Percentiles rank a stretch among this genome's conserved stretches.
phyloP scores from a whole-genome alignment of 2,329 filamentous ascomycete genomes.

The Alternaria dauci region DNA sequence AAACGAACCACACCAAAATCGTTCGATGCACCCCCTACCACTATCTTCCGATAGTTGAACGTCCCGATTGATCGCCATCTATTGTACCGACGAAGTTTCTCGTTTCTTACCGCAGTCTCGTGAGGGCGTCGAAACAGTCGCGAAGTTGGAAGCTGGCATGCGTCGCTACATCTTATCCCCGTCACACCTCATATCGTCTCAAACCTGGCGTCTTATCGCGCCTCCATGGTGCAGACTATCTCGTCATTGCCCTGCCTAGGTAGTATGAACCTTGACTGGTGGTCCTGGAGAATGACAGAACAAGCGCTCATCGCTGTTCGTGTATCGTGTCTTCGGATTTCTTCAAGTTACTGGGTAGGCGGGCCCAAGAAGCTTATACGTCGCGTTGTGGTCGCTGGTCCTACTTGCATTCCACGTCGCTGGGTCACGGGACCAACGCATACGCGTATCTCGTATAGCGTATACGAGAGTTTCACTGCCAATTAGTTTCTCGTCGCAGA shows the following conservation, averaged over 20 bases:
- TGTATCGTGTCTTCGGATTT: background rate
- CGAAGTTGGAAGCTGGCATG: background rate
- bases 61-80: background rate
- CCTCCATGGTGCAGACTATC: background rate
- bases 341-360: background rate
- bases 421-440: background rate
- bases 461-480: background rate
- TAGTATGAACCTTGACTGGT: background rate
- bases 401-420: background rate
- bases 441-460: conserved; percentile 4
- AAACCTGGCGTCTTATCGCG: background rate
- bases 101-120: background rate
- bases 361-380: background rate
- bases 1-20: too few species aligned
- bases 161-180: background rate
- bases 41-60: background rate
- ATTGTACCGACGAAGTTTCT: background rate
- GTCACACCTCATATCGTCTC: background rate
- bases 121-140: background rate
- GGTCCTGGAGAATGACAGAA: background rate
- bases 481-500: background rate
- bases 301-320: background rate
- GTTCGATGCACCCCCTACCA: background rate
- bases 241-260: background rate
- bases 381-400: background rate